Evolutionary conservation across 495 filamentous ascomycete species (phyloP).

Genomic region (Trichoderma asperelloides): DNA sequence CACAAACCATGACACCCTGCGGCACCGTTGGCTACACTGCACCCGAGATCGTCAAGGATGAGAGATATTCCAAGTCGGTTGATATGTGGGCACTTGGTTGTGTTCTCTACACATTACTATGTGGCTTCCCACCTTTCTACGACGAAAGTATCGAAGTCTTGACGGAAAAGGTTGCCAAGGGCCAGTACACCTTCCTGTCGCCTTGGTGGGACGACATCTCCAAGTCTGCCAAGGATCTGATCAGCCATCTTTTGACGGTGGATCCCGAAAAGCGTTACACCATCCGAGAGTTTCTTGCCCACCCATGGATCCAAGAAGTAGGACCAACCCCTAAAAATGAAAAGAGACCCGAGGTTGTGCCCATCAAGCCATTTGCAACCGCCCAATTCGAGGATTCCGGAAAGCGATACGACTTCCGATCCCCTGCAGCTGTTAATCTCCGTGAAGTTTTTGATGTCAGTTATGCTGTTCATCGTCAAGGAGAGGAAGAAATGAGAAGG

Average conservation of each 20-base stretch:
- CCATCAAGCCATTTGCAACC: constrained; percentile 44
- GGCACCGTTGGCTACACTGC: constrained; percentile 97
- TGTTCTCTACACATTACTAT: constrained; percentile 92
- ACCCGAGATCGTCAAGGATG: constrained; percentile 98
- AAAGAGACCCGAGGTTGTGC: constrained; percentile 39
- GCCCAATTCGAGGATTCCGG: constrained; percentile 50
- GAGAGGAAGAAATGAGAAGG: constrained; percentile 87
- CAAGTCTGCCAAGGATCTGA: constrained; percentile 86
- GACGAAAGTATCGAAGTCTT: constrained; percentile 96
- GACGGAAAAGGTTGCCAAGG: constrained; percentile 93
- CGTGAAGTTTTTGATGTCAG: constrained; percentile 96
- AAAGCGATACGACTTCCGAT: constrained; percentile 83
- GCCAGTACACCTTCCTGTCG: constrained; percentile 95
- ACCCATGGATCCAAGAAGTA: constrained; percentile 80
- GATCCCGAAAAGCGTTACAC: constrained; percentile 86
- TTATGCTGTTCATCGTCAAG: constrained; percentile 92
- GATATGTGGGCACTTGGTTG: constrained; percentile 99
- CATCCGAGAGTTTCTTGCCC: constrained; percentile 77
- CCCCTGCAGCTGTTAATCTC: constrained; percentile 87
- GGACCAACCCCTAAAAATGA: constrained; percentile 51
- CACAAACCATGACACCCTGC: constrained; percentile 97
- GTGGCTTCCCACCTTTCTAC: constrained; percentile 97
- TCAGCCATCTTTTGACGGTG: constrained; percentile 86
- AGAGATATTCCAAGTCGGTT: constrained; percentile 95
- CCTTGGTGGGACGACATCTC: constrained; percentile 99